Evolutionary conservation across 805 yeast genomes (phyloP), one percentile per base, ranked within the genome.

Genomic region (Kregervanrija pseudodelftensis): DNA sequence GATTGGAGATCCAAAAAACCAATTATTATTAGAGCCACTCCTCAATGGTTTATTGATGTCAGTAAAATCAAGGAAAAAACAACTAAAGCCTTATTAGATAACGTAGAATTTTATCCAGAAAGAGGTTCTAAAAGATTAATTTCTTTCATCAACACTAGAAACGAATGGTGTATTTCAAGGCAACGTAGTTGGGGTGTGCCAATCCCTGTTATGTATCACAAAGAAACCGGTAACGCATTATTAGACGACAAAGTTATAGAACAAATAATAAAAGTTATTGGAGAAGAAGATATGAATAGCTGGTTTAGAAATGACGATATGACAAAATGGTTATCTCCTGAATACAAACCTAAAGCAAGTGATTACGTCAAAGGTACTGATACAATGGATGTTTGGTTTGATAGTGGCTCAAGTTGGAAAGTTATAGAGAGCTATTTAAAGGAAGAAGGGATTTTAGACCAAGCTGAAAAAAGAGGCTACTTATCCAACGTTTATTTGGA

Each of bases 301-400:
- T 93, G 99, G 99, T 91, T 91, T 64, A 42, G 36, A 13, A 33
- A 40, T 2, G 40, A 33, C 3, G 75, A 76, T 39, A 66, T 82
- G 38, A 49, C 64, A 5, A 71, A 77, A 49, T 93, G 97, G 97
- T 61, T 93, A 12, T 96, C 96, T 0, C 69, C 67, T 2, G 53
- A 63, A 2, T 67, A 68, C 44, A 62, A 68, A 22, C 61, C 55
- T 13, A 56, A 66, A 30, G 82, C 79, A 0, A 44, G 54, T 2
- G 54, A 67, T 2, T 84, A 72, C 50, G 56, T 58, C 17, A 83
- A 86, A 55, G 91, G 96, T 1, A 75, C 70, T 37, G 99, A 93
- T 54, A 93, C 99, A 0, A 85, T 93, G 89, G 99, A 93, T 65
- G 99, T 93, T 14, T 93, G 99, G 99, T 91, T 93, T 66, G 99